Base-by-base conservation (phyloP, 2,329 filamentous ascomycete species). In the Pseudocercospora musae region DNA sequence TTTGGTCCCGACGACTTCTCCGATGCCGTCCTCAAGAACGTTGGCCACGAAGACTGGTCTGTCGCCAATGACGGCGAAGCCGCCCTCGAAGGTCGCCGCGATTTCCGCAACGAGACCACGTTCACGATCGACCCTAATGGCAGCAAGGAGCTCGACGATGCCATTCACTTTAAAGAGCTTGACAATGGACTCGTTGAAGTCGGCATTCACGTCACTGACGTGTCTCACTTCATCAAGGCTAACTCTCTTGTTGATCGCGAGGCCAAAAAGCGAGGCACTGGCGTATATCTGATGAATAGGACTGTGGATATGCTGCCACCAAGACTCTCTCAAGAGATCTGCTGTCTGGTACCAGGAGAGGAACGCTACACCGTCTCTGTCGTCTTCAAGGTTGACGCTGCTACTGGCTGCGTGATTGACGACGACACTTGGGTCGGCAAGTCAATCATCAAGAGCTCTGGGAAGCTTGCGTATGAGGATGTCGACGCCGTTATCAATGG, bases 1-100 rank as follows among this genome's bases (percentile, higher is more conserved):
- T 99, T 99, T 74, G 90, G 91, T 13, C 93, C 93, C 0, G 95
- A 99, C 73, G 95, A 98, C 68, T 99, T 99, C 77, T 96, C 94
- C 4, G 95, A 99, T 72, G 94, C 95, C 60, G 95, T 99, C 54
- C 81, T 96, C 67, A 92, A 94, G 76, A 98, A 91, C 74, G 91
- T 98, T 67, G 91, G 91, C 42, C 89, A 92, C 69, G 91, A 96
- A 67, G 91, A 96, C 70, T 98, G 94, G 94, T 89, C 91, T 13
- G 80, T 97, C 57, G 85, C 86, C 42, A 91, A 89, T 72, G 94
- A 99, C 74, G 89, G 91, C 37, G 91, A 96, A 72, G 83, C 87
- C 49, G 83, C 84, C 50, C 75, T 97, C 42, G 82, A 87, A 59
- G 82, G 85, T 63, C 92, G 95, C 69, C 91, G 92, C 64, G 95